Evolutionary conservation across 257 asterid species (phyloP).

Genomic region (Verbena officinalis): DNA sequence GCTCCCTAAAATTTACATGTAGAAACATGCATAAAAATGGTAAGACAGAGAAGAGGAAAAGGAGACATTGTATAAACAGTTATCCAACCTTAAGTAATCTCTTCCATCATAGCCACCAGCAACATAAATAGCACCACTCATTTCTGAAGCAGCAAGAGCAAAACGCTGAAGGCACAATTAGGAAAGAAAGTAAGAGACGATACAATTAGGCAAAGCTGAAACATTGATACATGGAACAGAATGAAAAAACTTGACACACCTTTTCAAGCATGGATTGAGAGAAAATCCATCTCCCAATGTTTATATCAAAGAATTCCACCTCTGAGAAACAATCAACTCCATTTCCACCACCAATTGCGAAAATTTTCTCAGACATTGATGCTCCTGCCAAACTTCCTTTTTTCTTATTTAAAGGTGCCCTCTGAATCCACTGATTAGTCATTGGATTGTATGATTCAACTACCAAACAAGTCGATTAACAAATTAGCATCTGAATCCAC

Average conservation of each 20-base stretch:
- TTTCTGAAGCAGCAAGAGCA: conserved; percentile 53
- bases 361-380: conserved; percentile 47
- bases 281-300: conserved; percentile 59
- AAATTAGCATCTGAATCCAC: conserved; percentile 46
- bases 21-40: conserved; percentile 11
- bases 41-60: neutral
- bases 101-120: conserved; percentile 71
- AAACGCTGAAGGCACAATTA: conserved; percentile 48
- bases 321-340: conserved; percentile 59
- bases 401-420: conserved; percentile 53
- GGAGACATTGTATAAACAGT: neutral
- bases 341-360: conserved; percentile 72
- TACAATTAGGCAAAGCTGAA: neutral
- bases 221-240: neutral
- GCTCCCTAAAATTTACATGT: neutral
- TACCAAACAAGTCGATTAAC: conserved; percentile 35
- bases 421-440: conserved; percentile 49
- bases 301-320: conserved; percentile 61
- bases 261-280: conserved; percentile 59
- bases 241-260: conserved; percentile 41
- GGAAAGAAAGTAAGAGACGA: neutral
- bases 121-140: conserved; percentile 62
- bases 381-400: conserved; percentile 61
- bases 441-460: conserved; percentile 68
- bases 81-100: conserved; percentile 54